Percentiles rank a stretch among this genome's conserved stretches.
phyloP scores from a whole-genome alignment of 768 basidiomycete genomes.

The Coprinopsis marcescibilis region DNA sequence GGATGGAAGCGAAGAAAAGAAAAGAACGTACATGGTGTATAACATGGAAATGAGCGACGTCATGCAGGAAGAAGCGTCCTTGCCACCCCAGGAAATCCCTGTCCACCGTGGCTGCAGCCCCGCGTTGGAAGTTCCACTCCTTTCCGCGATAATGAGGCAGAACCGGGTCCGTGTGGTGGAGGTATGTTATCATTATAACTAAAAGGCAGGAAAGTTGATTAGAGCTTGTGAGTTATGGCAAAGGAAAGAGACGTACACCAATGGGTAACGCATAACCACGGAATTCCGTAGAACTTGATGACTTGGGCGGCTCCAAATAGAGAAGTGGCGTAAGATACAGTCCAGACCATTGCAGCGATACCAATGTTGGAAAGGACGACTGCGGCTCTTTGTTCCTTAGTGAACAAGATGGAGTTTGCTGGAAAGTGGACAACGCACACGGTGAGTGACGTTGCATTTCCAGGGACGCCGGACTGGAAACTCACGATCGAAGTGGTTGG shows the following conservation, averaged over 20 bases:
- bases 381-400: conserved; percentile 40
- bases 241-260: conserved; percentile 37
- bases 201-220: not conserved
- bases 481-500: conserved; percentile 64
- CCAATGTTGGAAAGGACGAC: conserved; percentile 56
- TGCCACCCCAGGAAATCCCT: conserved; percentile 55
- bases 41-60: conserved; percentile 60
- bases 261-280: conserved; percentile 51
- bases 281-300: conserved; percentile 44
- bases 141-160: conserved; percentile 53
- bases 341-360: conserved; percentile 42
- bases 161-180: conserved; percentile 58
- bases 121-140: conserved; percentile 57
- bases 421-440: conserved; percentile 3
- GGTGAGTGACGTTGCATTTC: not conserved
- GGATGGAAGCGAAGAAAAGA: not conserved
- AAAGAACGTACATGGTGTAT: conserved; percentile 45
- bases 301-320: conserved; percentile 35
- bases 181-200: conserved; percentile 54
- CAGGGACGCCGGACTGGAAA: conserved; percentile 8
- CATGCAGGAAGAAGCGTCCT: conserved; percentile 63
- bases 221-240: not conserved
- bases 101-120: conserved; percentile 58
- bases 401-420: conserved; percentile 57
- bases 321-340: conserved; percentile 29